Base-by-base conservation (phyloP, 345 rosid genomes). In the Corchorus olitorius region DNA sequence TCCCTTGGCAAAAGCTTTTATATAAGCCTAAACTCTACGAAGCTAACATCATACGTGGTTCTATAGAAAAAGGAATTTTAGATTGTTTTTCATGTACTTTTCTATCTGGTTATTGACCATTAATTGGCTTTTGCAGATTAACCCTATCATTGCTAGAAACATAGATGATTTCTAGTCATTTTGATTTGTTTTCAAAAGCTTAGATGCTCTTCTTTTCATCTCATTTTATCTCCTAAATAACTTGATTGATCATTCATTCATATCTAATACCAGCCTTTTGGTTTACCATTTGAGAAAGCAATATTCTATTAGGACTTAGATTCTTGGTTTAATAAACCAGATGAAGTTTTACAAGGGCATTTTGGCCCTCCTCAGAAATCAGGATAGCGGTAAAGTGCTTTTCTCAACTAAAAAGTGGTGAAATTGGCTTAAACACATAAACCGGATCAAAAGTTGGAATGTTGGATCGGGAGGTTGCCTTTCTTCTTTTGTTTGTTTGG, bases 131-230 rank as follows among this genome's bases (percentile, higher is more conserved):
- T 46, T 67, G n/a, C 17, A 46, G 72, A 48, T 43, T 45, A 37
- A 67, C 9, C n/a, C 20, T 46, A 33, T 70, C 34, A 11, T 34
- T n/a, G 74, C 15, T 70, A 53, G 62, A 53, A 70, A 70, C 74
- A 54, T 5, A n/a, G 33, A 70, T 16, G n/a, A 70, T 54, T 70
- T 70, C 34, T 9, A 9, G 48, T 70, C 49, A 70, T 19, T 53
- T 70, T 70, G 6, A 34, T n/a, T 19, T 53, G 62, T 33, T 53
- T 69, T 70, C 8, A 37, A 9, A 54, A 52, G 35, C 9, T 53
- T 54, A 35, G 16, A 54, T 62, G 9, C 49, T 54, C 48, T 0
- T 34, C 43, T 62, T 70, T 63, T 63, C 48, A 35, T 70, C 8
- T 56, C 48, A 37, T 70, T 53, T 53, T 54, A 70, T 53, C 62